Evolutionary conservation across 371 early-diverging fungal genomes (phyloP).

Genomic region (Batrachochytrium dendrobatidis): DNA sequence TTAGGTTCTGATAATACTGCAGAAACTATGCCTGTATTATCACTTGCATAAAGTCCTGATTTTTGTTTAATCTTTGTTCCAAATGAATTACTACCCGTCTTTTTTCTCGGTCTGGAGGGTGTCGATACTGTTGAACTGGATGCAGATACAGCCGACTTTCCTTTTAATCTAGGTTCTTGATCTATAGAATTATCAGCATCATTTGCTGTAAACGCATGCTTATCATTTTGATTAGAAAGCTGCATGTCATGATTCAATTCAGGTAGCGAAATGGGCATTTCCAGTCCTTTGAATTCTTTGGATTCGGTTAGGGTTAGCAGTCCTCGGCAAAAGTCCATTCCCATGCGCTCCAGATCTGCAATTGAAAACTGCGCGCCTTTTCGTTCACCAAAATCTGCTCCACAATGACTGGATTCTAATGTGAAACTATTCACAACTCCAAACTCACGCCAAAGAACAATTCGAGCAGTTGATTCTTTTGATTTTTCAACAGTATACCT

Average conservation of each 20-base stretch:
- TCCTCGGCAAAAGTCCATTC: slow-evolving; percentile 12
- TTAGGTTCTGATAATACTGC: no score
- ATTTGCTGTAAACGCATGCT: no score
- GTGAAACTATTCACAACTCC: slow-evolving; percentile 33
- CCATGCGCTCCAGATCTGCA: slow-evolving; percentile 16
- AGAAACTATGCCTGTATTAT: no score
- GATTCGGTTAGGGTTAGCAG: slow-evolving; percentile 2
- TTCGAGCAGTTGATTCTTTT: slow-evolving; percentile 38
- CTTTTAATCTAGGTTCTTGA: neutral
- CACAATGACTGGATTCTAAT: slow-evolving; percentile 35
- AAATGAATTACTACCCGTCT: neutral
- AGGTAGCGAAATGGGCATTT: neutral
- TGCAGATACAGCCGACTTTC: neutral
- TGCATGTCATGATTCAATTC: no score
- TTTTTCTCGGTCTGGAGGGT: neutral
- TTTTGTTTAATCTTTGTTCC: no score
- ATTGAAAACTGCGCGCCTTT: slow-evolving; percentile 22
- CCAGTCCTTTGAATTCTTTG: neutral
- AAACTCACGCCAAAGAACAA: slow-evolving; percentile 27
- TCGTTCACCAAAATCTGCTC: slow-evolving; percentile 24
- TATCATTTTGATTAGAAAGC: no score
- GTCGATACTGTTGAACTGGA: neutral
- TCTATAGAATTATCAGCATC: neutral
- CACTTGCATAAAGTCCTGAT: no score
- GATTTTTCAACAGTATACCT: slow-evolving; percentile 26